Evolutionary conservation across 495 filamentous ascomycete genomes (phyloP).

Genomic region (Aspergillus bertholletiae): DNA sequence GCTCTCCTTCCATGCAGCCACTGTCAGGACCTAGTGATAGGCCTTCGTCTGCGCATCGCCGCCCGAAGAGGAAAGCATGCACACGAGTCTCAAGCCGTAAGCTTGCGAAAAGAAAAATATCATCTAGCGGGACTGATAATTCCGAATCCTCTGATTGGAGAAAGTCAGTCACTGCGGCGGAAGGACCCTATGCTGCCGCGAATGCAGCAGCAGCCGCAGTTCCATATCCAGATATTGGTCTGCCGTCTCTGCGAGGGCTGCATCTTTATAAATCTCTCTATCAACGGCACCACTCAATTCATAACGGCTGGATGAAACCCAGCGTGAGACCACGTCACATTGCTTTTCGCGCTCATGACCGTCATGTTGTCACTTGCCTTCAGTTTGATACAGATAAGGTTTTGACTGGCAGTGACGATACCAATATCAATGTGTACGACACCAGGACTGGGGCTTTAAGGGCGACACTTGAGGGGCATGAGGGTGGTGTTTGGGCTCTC

Average conservation of each 20-base stretch:
- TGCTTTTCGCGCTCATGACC: slow-evolving; percentile 90
- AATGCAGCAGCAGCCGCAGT: slow-evolving; percentile 76
- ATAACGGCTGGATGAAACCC: slow-evolving; percentile 83
- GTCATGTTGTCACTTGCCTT: slow-evolving; percentile 95
- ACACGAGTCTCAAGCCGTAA: slow-evolving; percentile 44
- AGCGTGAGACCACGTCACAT: slow-evolving; percentile 88
- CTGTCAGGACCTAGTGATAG: slow-evolving; percentile 26
- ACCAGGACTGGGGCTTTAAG: slow-evolving; percentile 88
- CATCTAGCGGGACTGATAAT: slow-evolving; percentile 37
- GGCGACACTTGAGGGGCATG: slow-evolving; percentile 82
- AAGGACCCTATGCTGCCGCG: slow-evolving; percentile 84
- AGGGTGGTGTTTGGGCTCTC: slow-evolving; percentile 96
- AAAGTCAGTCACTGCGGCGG: slow-evolving; percentile 43
- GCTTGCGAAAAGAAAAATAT: slow-evolving; percentile 53
- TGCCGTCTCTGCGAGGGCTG: slow-evolving; percentile 72
- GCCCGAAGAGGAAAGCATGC: slow-evolving; percentile 53
- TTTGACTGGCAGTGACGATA: slow-evolving; percentile 95
- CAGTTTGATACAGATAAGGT: slow-evolving; percentile 99
- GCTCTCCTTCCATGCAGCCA: slow-evolving; percentile 21
- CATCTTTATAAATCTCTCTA: slow-evolving; percentile 98
- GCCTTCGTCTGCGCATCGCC: slow-evolving; percentile 27
- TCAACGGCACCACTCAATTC: slow-evolving; percentile 83
- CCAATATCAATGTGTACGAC: slow-evolving; percentile 97
- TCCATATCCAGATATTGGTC: slow-evolving; percentile 74
- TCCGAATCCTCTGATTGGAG: slow-evolving; percentile 42